phyloP scores from a whole-genome alignment of 1,139 yeast genomes.

The Scheffersomyces cryptocercus region DNA sequence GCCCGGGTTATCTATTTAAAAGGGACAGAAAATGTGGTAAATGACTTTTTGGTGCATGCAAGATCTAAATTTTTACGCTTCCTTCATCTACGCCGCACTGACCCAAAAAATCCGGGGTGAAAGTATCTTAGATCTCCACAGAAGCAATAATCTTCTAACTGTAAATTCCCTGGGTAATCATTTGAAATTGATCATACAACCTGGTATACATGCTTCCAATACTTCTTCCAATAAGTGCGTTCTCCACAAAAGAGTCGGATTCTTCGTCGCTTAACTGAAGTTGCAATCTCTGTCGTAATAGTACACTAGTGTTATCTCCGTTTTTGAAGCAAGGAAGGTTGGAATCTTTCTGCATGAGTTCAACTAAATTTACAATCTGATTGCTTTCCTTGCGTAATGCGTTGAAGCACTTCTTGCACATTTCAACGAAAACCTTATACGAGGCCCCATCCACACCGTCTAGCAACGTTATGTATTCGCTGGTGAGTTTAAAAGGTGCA shows the following conservation, averaged over 20 bases:
- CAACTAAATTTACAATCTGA: slow-evolving; percentile 77
- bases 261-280: slow-evolving; percentile 72
- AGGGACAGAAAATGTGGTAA: no score
- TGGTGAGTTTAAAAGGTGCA: slow-evolving; percentile 90
- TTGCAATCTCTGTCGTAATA: slow-evolving; percentile 79
- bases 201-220: slow-evolving; percentile 88
- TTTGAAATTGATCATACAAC: slow-evolving; percentile 90
- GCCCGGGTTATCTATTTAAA: no score
- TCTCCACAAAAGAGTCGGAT: slow-evolving; percentile 75
- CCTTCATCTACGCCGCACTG: no score
- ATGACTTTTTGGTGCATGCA: no score
- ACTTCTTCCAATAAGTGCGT: slow-evolving; percentile 71
- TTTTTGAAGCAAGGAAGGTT: slow-evolving; percentile 86
- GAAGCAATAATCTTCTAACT: no score
- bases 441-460: slow-evolving; percentile 72
- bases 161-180: slow-evolving; percentile 91
- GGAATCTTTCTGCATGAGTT: slow-evolving; percentile 90
- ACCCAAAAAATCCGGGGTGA: no score
- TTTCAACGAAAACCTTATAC: slow-evolving; percentile 56
- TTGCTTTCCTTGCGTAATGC: slow-evolving; percentile 71
- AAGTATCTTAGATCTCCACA: no score
- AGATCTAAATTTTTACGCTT: no score
- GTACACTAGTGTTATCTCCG: slow-evolving; percentile 79
- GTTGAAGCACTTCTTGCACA: slow-evolving; percentile 72
- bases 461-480: slow-evolving; percentile 81